phyloP scores from a whole-genome alignment of 2,329 filamentous ascomycete genomes.

The Shiraia bambusicola region DNA sequence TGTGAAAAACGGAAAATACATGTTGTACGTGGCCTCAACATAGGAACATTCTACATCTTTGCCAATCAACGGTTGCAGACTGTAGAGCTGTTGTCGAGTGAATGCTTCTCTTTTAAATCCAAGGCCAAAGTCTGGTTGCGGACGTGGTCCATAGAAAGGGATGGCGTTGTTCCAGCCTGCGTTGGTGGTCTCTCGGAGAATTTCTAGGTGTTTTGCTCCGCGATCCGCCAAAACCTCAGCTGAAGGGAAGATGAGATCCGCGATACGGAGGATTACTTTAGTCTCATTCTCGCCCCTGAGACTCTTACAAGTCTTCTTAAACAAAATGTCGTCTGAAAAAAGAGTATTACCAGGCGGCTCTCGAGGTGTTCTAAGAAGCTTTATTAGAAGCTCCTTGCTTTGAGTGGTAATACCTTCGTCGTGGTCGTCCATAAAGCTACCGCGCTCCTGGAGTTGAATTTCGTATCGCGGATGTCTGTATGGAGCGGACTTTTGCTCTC shows the following conservation, averaged over 20 bases:
- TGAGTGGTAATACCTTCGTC: slow-evolving; percentile 14
- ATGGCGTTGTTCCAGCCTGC: slow-evolving; percentile 12
- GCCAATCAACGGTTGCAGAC: slow-evolving; percentile 20
- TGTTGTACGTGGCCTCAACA: slow-evolving; percentile 49
- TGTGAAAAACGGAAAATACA: too few species aligned
- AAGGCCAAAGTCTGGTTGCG: slow-evolving; percentile 20
- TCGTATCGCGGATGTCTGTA: too few species aligned
- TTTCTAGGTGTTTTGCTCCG: slow-evolving; percentile 12
- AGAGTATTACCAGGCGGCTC: slow-evolving; percentile 1
- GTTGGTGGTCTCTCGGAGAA: slow-evolving; percentile 17
- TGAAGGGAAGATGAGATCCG: slow-evolving; percentile 13
- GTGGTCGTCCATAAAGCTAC: slow-evolving; percentile 32
- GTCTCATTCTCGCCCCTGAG: slow-evolving; percentile 26
- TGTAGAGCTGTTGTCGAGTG: slow-evolving; percentile 15
- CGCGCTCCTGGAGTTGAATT: slow-evolving; percentile 45
- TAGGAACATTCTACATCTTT: slow-evolving; percentile 41
- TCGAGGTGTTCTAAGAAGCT: slow-evolving; percentile 2
- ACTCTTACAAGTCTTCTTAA: slow-evolving; percentile 20
- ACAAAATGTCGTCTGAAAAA: too few species aligned
- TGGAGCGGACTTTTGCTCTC: slow-evolving; percentile 29
- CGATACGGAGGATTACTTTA: slow-evolving; percentile 14
- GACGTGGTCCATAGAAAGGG: slow-evolving; percentile 14
- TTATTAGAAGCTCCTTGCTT: slow-evolving; percentile 6
- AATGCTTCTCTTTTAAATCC: too few species aligned
- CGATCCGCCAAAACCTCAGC: slow-evolving; percentile 10